These are phyloP conservation scores for Nicotiana attenuata DNA, from an alignment of 257 asterid species.

Conservation along the genomic window DNA sequence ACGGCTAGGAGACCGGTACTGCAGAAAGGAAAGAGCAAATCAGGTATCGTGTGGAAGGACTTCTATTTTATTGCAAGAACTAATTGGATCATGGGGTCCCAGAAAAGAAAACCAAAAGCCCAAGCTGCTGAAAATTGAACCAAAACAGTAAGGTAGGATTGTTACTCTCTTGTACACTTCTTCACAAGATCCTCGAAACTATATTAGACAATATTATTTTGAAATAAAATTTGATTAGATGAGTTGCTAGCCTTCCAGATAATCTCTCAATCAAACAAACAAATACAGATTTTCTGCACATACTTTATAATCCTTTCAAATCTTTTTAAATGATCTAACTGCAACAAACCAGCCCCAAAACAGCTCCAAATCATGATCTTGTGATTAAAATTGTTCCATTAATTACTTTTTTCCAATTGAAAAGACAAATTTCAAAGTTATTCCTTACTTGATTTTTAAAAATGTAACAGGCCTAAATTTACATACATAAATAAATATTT, in stretches of 20 bases:
- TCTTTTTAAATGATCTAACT: not conserved
- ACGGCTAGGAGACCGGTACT: slow-evolving; percentile 87
- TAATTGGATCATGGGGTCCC: slow-evolving; percentile 6
- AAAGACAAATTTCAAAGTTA: not conserved
- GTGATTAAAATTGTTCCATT: not conserved
- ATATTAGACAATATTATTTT: not conserved
- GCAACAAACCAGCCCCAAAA: not conserved
- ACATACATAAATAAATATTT: not conserved
- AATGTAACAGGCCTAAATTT: not conserved
- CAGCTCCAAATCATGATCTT: not conserved
- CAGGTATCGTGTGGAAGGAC: slow-evolving; percentile 7
- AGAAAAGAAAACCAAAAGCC: slow-evolving; percentile 6
- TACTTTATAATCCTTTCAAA: not conserved
- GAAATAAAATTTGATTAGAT: not conserved
- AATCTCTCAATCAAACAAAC: slow-evolving; percentile 4
- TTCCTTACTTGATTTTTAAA: not conserved
- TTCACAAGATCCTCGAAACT: slow-evolving; percentile 1
- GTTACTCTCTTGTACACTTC: not conserved
- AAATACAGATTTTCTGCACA: not conserved
- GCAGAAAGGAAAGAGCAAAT: slow-evolving; percentile 17
- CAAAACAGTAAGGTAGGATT: not conserved
- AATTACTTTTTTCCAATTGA: not conserved
- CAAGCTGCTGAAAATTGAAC: not conserved
- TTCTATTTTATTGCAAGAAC: not conserved
- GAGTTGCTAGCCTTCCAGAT: not conserved